phyloP scores from a whole-genome alignment of 1,139 yeast species.

The Debaryomyces psychrophilus region DNA sequence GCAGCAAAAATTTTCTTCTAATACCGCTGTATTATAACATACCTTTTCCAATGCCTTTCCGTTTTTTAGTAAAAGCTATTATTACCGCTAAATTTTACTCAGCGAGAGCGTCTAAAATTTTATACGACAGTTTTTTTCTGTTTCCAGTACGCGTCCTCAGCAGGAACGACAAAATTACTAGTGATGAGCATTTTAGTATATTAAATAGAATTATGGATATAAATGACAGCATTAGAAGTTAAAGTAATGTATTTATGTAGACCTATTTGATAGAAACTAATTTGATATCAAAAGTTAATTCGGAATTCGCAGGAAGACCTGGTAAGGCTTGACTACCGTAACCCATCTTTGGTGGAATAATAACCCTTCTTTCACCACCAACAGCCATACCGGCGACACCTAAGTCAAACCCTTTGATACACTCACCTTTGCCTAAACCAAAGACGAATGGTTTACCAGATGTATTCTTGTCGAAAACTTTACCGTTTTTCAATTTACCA shows the following conservation, averaged over 20 bases:
- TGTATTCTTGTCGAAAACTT: slow-evolving; percentile 95
- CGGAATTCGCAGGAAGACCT: slow-evolving; percentile 97
- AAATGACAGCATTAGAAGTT: slow-evolving; percentile 1
- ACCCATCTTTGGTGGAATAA: slow-evolving; percentile 94
- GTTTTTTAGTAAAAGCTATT: slow-evolving; percentile 5
- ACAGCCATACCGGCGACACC: slow-evolving; percentile 99
- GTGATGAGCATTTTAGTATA: slow-evolving; percentile 1
- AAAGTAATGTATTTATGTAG: not conserved
- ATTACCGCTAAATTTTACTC: slow-evolving; percentile 1
- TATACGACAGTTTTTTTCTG: slow-evolving; percentile 11
- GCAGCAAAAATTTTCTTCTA: not conserved
- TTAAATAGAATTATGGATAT: slow-evolving; percentile 6
- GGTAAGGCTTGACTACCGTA: slow-evolving; percentile 94
- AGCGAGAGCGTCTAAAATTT: slow-evolving; percentile 12
- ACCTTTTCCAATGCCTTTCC: slow-evolving; percentile 6
- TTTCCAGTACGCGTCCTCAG: slow-evolving; percentile 1
- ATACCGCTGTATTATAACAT: not conserved
- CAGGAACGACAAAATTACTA: not conserved
- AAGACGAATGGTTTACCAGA: slow-evolving; percentile 94
- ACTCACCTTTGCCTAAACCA: slow-evolving; percentile 95
- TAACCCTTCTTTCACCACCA: slow-evolving; percentile 98
- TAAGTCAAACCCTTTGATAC: slow-evolving; percentile 97
- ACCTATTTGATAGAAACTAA: slow-evolving; percentile 81
- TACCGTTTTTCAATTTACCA: slow-evolving; percentile 95
- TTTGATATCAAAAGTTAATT: slow-evolving; percentile 93